A percentile compares a stretch with the other conserved stretches of the same genome.
phyloP scores from a whole-genome alignment of 208 protist species.

The Leishmania gerbilli region DNA sequence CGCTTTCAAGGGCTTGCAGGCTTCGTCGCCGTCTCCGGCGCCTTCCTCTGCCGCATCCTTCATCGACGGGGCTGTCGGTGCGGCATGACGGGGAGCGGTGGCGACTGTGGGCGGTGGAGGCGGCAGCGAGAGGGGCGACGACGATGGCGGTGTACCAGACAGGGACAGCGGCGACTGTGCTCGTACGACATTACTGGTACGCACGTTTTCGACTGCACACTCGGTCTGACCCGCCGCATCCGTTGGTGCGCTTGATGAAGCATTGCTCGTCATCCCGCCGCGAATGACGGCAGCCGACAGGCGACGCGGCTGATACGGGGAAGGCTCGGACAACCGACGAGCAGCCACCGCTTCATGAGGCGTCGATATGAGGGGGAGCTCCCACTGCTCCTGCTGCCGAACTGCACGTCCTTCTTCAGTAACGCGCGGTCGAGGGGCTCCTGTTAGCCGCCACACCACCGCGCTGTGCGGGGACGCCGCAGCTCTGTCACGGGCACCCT shows the following conservation, averaged over 20 bases:
- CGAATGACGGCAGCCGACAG: background rate
- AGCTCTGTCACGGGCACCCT: background rate
- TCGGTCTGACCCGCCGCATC: background rate
- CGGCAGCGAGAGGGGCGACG: background rate
- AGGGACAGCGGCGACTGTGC: background rate
- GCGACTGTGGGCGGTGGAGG: background rate
- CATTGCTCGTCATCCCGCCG: background rate
- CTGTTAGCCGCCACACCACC: slow-evolving; percentile 24
- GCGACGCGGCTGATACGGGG: background rate
- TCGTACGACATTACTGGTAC: background rate
- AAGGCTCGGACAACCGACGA: background rate
- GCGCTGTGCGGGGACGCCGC: background rate
- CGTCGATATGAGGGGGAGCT: background rate
- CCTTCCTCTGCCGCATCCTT: background rate
- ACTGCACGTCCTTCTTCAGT: background rate
- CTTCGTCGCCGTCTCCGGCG: background rate
- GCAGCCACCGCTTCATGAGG: background rate
- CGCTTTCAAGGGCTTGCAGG: background rate
- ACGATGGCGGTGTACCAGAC: background rate
- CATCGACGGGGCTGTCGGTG: background rate
- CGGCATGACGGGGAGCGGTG: background rate
- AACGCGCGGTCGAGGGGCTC: slow-evolving; percentile 6
- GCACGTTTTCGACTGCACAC: background rate
- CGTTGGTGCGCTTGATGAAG: background rate
- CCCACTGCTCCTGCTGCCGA: background rate